Percentiles rank a stretch among this genome's conserved stretches.
Conservation (phyloP, 352 stramenopile species). For the Peronospora belbahrii region DNA sequence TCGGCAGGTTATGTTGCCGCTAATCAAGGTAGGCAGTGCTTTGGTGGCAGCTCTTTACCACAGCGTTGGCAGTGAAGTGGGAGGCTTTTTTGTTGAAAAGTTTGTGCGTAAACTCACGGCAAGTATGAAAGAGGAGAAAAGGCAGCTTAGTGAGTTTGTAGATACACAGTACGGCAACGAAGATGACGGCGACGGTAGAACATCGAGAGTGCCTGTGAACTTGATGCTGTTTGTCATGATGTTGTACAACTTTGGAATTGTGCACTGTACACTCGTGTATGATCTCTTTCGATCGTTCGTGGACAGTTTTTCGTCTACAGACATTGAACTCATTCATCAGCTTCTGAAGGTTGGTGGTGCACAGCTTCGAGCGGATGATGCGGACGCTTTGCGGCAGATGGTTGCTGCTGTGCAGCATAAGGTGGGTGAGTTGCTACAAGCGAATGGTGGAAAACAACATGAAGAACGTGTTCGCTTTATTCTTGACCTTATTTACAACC, state of each 20-base stretch:
- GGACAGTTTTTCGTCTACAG: slow-evolving; percentile 54
- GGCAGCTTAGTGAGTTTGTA: slow-evolving; percentile 11
- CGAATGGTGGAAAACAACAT: slow-evolving; percentile 22
- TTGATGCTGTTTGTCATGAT: slow-evolving; percentile 83
- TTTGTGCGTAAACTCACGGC: slow-evolving; percentile 51
- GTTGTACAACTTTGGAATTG: slow-evolving; percentile 87
- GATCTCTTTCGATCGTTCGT: slow-evolving; percentile 83
- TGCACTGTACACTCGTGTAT: slow-evolving; percentile 87
- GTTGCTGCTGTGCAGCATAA: slow-evolving; percentile 77
- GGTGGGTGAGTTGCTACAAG: slow-evolving; percentile 33
- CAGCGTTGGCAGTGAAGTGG: slow-evolving; percentile 66
- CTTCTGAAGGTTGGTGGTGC: slow-evolving; percentile 74
- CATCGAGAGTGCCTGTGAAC: slow-evolving; percentile 69
- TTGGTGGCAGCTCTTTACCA: slow-evolving; percentile 70
- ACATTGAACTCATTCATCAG: slow-evolving; percentile 86
- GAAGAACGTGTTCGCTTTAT: slow-evolving; percentile 83
- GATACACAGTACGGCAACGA: slow-evolving; percentile 8
- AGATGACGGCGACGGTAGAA: slow-evolving; percentile 23
- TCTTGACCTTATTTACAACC: slow-evolving; percentile 92
- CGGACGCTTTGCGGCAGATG: slow-evolving; percentile 79
- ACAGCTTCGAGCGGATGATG: slow-evolving; percentile 81
- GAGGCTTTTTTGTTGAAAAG: slow-evolving; percentile 79
- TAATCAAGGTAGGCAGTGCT: slow-evolving; percentile 69
- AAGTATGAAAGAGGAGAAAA: slow-evolving; percentile 34
- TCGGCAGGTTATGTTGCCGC: slow-evolving; percentile 63